Conservation (phyloP, 1,139 yeast genomes). For the Hyphopichia pseudoburtonii region DNA sequence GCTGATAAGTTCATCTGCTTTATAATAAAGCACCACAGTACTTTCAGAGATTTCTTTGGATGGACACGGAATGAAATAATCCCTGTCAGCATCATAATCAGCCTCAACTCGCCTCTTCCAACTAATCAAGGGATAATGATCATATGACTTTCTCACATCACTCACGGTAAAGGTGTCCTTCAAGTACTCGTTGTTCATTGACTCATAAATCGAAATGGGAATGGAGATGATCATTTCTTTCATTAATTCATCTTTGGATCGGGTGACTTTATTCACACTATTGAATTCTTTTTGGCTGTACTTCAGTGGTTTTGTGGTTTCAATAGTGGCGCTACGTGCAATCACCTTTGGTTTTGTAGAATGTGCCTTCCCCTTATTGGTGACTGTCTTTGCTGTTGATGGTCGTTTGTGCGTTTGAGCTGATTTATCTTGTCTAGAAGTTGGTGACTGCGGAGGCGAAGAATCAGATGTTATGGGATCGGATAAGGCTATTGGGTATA, state of each 20-base stretch:
- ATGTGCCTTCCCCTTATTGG: too few species aligned
- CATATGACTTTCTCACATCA: constrained; percentile 11
- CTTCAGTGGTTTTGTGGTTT: constrained; percentile 3
- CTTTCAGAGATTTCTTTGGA: constrained; percentile 42
- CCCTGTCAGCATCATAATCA: constrained; percentile 43
- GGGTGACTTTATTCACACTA: constrained; percentile 48
- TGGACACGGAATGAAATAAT: constrained; percentile 54
- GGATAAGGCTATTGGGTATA: constrained; percentile 4
- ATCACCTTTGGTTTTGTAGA: constrained; percentile 2
- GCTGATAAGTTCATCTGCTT: constrained; percentile 44
- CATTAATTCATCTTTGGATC: constrained; percentile 51
- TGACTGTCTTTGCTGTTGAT: constrained; percentile 7
- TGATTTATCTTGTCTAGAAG: too few species aligned
- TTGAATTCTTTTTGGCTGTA: constrained; percentile 36
- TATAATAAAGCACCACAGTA: constrained; percentile 42
- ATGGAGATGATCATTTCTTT: constrained; percentile 49
- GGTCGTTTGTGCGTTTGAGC: too few species aligned
- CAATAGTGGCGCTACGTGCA: constrained; percentile 1
- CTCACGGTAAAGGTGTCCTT: constrained; percentile 11
- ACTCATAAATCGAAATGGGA: constrained; percentile 10
- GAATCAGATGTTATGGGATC: constrained; percentile 8
- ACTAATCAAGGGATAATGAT: constrained; percentile 26
- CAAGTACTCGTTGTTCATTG: constrained; percentile 14
- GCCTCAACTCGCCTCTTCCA: constrained; percentile 42
- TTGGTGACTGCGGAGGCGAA: constrained; percentile 11